These are phyloP conservation scores for Scleromitrula shiraiana DNA, from an alignment of 2,329 filamentous ascomycete species.

Conservation along the genomic window DNA sequence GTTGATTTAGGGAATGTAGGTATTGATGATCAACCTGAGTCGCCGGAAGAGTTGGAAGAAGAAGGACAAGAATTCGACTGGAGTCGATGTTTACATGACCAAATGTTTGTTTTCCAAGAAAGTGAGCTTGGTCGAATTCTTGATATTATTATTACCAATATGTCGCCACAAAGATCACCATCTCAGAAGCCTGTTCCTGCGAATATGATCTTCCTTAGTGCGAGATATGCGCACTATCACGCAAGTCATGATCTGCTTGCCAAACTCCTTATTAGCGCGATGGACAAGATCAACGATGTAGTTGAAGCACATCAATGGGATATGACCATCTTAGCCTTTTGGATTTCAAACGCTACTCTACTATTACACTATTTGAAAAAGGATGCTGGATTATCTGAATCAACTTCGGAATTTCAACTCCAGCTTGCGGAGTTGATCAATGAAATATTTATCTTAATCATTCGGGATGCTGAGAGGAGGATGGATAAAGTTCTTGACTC, in stretches of 20 bases:
- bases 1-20: constrained; percentile 94
- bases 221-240: constrained; percentile 94
- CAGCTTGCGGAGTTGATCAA: constrained; percentile 93
- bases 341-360: constrained; percentile 94
- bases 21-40: constrained; percentile 89
- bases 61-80: constrained; percentile 94
- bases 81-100: constrained; percentile 88
- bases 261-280: constrained; percentile 73
- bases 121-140: constrained; percentile 85
- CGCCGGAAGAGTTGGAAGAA: constrained; percentile 73
- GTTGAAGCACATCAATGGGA: constrained; percentile 98
- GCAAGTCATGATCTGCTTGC: constrained; percentile 77
- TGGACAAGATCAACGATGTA: constrained; percentile 94
- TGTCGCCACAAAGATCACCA: constrained; percentile 91
- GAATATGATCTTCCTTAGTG: constrained; percentile 93
- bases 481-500: constrained; percentile 92
- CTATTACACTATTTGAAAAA: constrained; percentile 97
- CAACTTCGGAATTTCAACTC: constrained; percentile 82
- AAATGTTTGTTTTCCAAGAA: constrained; percentile 99
- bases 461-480: constrained; percentile 87
- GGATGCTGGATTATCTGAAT: constrained; percentile 70
- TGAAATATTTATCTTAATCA: constrained; percentile 96
- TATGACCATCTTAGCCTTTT: constrained; percentile 98
- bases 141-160: constrained; percentile 93
- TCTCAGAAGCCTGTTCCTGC: constrained; percentile 97